phyloP scores from a whole-genome alignment of 192 early-diverging fungal species.

The Linnemannia zychae region DNA sequence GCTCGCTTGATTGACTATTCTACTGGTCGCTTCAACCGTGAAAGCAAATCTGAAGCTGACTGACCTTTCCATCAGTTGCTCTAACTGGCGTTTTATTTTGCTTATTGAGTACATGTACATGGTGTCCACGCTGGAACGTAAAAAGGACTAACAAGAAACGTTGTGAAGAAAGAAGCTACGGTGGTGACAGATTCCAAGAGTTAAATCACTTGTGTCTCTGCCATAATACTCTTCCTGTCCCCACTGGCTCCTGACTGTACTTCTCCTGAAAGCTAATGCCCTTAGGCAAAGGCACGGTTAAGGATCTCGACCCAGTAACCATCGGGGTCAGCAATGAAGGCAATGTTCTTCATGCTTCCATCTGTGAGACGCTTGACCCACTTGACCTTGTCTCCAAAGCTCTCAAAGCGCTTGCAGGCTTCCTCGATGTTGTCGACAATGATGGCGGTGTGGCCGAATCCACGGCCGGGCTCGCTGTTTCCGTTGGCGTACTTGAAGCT shows the following conservation, averaged over 20 bases:
- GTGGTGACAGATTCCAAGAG: too few relatives aligned
- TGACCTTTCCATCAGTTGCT: too few relatives aligned
- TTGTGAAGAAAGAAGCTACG: too few relatives aligned
- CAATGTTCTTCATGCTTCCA: slow-evolving; percentile 87
- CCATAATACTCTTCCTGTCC: too few relatives aligned
- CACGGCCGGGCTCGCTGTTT: slow-evolving; percentile 77
- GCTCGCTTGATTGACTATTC: not conserved
- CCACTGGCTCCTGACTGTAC: too few relatives aligned
- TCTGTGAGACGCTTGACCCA: slow-evolving; percentile 83
- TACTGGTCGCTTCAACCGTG: too few relatives aligned
- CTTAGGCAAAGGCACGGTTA: slow-evolving; percentile 31
- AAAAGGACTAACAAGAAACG: not conserved
- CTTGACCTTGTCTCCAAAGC: slow-evolving; percentile 77
- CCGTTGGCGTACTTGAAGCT: slow-evolving; percentile 76
- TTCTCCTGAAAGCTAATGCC: too few relatives aligned
- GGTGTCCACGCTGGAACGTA: not conserved
- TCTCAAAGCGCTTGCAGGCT: slow-evolving; percentile 81
- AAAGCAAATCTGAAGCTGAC: too few relatives aligned
- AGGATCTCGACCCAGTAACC: slow-evolving; percentile 84
- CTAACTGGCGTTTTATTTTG: too few relatives aligned
- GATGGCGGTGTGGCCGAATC: slow-evolving; percentile 89
- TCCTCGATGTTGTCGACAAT: slow-evolving; percentile 84
- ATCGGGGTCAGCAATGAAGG: slow-evolving; percentile 88
- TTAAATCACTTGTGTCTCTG: too few relatives aligned
- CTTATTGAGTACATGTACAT: not conserved